Evolutionary conservation across 129 eudicot genomes (phyloP).

Genomic region (Arctium lappa): DNA sequence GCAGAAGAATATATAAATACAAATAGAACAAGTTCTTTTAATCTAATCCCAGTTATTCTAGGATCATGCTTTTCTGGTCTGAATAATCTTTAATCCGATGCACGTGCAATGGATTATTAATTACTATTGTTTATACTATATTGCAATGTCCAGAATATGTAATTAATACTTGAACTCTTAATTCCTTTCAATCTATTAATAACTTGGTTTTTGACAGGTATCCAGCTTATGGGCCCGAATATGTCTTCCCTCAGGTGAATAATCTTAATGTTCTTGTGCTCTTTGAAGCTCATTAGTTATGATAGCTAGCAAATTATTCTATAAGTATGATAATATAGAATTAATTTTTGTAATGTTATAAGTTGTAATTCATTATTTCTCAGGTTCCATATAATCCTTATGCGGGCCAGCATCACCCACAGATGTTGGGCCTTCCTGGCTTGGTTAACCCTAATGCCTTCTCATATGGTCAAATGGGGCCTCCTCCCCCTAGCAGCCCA

Average conservation of each 20-base stretch:
- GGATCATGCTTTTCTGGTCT: too few species aligned
- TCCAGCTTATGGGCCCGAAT: constrained; percentile 50
- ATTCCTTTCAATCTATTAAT: not conserved
- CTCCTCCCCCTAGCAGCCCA: constrained; percentile 38
- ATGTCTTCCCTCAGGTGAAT: constrained; percentile 56
- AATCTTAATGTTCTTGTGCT: not conserved
- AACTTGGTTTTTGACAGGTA: constrained; percentile 38
- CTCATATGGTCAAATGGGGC: constrained; percentile 44
- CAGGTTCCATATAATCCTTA: constrained; percentile 48
- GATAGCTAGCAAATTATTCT: not conserved
- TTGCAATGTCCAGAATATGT: not conserved
- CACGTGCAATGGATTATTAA: too few species aligned
- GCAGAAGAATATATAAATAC: too few species aligned
- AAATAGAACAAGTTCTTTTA: too few species aligned
- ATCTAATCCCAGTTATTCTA: too few species aligned
- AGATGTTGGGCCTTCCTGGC: constrained; percentile 44
- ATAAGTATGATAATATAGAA: not conserved
- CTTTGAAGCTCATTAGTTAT: not conserved
- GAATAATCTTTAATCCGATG: too few species aligned
- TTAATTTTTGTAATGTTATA: too few species aligned
- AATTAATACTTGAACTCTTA: too few species aligned
- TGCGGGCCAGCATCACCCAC: constrained; percentile 37
- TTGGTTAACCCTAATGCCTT: constrained; percentile 34
- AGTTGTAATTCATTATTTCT: not conserved
- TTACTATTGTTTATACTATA: not conserved